Base-by-base conservation (phyloP, 352 stramenopile species). In the Phytophthora foliorum region DNA sequence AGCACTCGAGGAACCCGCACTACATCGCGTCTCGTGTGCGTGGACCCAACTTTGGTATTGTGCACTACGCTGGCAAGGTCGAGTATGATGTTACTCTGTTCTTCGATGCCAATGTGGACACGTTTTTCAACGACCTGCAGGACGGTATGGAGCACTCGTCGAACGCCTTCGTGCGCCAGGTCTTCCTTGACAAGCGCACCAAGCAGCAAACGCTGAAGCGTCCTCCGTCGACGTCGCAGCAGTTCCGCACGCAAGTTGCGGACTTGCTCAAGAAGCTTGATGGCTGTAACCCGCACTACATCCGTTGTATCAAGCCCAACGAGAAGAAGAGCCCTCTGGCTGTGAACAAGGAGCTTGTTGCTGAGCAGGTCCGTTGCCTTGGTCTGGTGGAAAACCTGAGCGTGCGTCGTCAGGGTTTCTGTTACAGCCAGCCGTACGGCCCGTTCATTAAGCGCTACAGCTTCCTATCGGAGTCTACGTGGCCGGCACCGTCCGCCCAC, bases 231-330 rank as follows among this genome's bases (percentile, higher is more conserved):
- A 95, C 81, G 14, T 95, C 85, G 67, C 81, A 92, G 74, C 88
- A 94, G 72, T 94, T 96, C 77, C 85, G 86, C 39, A 75, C 69
- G 22, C 89, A 97, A 45, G 89, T 95, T 46, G 67, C 80, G 17
- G 85, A 88, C 51, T 71, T 98, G 50, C 76, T 98, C 4, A 88
- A 86, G 67, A 89, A 92, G 62, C 74, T 98, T 29, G 89, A 95
- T 56, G 83, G 81, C 16, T 97, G 92, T 68, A 89, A 96, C 67
- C 92, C 91, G 24, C 87, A 97, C 72, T 97, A 97, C 78, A 94
- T 97, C 32, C 89, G 91, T 46, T 97, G 90, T 67, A 97, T 97
- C 64, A 97, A 97, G 67, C 85, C 89, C 2, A 97, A 97, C 60
- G 88, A 97, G 48, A 77, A 92, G 29, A 97, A 97, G 72, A 58